Conservation (phyloP, 2,329 filamentous ascomycete genomes). For the Biscogniauxia mediterranea region DNA sequence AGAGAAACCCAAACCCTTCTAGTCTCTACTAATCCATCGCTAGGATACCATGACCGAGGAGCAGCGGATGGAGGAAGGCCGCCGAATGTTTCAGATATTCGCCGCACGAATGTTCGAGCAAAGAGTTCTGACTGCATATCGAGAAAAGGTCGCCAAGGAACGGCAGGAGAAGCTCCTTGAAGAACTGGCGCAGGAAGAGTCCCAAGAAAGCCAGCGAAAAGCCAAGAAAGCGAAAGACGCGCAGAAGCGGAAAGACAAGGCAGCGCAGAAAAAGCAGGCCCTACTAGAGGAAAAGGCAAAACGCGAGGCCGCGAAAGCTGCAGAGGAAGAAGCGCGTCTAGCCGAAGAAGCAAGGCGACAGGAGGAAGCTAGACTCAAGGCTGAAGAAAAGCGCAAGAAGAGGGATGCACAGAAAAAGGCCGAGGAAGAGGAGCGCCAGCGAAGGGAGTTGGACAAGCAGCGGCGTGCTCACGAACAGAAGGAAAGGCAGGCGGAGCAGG, state of each 20-base stretch:
- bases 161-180: slow-evolving; percentile 87
- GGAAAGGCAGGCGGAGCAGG: slow-evolving; percentile 79
- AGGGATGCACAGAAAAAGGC: slow-evolving; percentile 87
- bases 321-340: slow-evolving; percentile 75
- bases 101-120: slow-evolving; percentile 99
- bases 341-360: slow-evolving; percentile 74
- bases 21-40: slow-evolving; percentile 37
- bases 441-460: slow-evolving; percentile 82
- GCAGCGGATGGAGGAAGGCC: slow-evolving; percentile 97
- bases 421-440: slow-evolving; percentile 81
- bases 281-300: slow-evolving; percentile 88
- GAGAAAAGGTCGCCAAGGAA: slow-evolving; percentile 92
- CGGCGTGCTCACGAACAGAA: slow-evolving; percentile 79
- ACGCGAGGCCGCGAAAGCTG: slow-evolving; percentile 84
- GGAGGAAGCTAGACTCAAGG: slow-evolving; percentile 77
- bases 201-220: slow-evolving; percentile 73
- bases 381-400: slow-evolving; percentile 88
- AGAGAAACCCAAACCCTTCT: slow-evolving; percentile 4
- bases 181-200: slow-evolving; percentile 83
- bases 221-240: slow-evolving; percentile 93
- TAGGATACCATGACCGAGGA: slow-evolving; percentile 97
- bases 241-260: slow-evolving; percentile 93
- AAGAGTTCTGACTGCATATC: slow-evolving; percentile 92
- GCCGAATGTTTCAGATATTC: slow-evolving; percentile 99
- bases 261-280: slow-evolving; percentile 80